Evolutionary conservation across 768 basidiomycete species (phyloP).

Genomic region (Mycena vulgaris): DNA sequence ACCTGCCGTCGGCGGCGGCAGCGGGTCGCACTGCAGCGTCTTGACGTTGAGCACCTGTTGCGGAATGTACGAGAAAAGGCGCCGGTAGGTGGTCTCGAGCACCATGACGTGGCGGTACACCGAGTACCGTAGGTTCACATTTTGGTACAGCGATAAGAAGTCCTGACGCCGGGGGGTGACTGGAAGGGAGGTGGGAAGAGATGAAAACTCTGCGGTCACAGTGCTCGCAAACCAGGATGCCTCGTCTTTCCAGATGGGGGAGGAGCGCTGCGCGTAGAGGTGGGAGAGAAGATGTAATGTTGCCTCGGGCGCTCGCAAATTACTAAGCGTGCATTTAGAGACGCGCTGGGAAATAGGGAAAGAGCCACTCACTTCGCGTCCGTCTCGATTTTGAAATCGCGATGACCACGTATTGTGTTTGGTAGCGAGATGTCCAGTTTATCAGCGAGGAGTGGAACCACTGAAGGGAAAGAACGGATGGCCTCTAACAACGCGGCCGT

Average conservation of each 20-base stretch:
- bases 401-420: conserved; percentile 68
- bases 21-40: conserved; percentile 86
- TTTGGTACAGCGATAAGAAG: conserved; percentile 58
- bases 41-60: conserved; percentile 64
- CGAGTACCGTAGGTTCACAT: conserved; percentile 61
- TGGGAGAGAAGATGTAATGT: conserved; percentile 87
- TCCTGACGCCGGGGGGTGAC: conserved; percentile 49
- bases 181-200: conserved; percentile 54
- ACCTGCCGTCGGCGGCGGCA: conserved; percentile 79
- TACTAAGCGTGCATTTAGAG: conserved; percentile 44
- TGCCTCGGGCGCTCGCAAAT: conserved; percentile 58
- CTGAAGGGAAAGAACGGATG: conserved; percentile 82
- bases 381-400: conserved; percentile 78
- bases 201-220: conserved; percentile 60
- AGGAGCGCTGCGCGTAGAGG: conserved; percentile 88
- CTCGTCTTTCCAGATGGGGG: conserved; percentile 86
- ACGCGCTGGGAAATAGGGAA: background rate
- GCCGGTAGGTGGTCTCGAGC: conserved; percentile 72
- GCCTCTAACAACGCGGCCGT: conserved; percentile 82
- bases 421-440: conserved; percentile 84
- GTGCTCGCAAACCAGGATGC: conserved; percentile 80
- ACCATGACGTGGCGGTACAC: conserved; percentile 85
- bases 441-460: conserved; percentile 88
- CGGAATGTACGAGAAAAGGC: conserved; percentile 82
- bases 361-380: conserved; percentile 71